A percentile compares a stretch with the other conserved stretches of the same genome.
Evolutionary conservation across 495 filamentous ascomycete species (phyloP).

Genomic region (Xylaria venustula): DNA sequence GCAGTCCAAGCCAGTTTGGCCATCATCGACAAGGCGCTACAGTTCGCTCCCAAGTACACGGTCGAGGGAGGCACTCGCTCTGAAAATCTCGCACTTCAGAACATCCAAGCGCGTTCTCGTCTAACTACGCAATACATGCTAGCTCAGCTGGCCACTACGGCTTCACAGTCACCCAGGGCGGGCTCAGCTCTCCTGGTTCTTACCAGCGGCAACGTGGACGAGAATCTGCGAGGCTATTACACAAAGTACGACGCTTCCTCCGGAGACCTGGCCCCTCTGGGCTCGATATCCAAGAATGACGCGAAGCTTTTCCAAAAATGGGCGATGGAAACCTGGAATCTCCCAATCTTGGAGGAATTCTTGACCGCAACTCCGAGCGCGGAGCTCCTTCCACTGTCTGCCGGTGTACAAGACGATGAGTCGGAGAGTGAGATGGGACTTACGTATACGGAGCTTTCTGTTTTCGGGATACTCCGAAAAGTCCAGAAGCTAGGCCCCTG

Average conservation of each 20-base stretch:
- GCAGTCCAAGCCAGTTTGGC: conserved; percentile 1
- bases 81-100: conserved; percentile 65
- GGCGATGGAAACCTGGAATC: conserved; percentile 52
- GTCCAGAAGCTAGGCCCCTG: conserved; percentile 71
- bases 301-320: conserved; percentile 70
- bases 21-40: neutral
- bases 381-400: conserved; percentile 70
- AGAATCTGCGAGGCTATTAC: conserved; percentile 60
- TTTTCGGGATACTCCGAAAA: conserved; percentile 67
- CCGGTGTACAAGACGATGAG: conserved; percentile 67
- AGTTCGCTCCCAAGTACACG: conserved; percentile 46
- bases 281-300: conserved; percentile 57
- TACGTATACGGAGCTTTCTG: conserved; percentile 55
- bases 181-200: conserved; percentile 54
- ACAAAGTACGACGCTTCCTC: conserved; percentile 71
- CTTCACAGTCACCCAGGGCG: conserved; percentile 28
- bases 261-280: conserved; percentile 39
- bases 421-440: conserved; percentile 41
- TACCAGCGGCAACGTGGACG: conserved; percentile 45
- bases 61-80: conserved; percentile 59
- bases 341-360: conserved; percentile 67
- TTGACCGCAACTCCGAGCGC: conserved; percentile 66
- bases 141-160: conserved; percentile 61
- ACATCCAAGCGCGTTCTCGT: conserved; percentile 68
- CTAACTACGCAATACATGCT: conserved; percentile 72